Evolutionary conservation across 345 rosid species (phyloP).

Genomic region (Eucalyptus coolabah): DNA sequence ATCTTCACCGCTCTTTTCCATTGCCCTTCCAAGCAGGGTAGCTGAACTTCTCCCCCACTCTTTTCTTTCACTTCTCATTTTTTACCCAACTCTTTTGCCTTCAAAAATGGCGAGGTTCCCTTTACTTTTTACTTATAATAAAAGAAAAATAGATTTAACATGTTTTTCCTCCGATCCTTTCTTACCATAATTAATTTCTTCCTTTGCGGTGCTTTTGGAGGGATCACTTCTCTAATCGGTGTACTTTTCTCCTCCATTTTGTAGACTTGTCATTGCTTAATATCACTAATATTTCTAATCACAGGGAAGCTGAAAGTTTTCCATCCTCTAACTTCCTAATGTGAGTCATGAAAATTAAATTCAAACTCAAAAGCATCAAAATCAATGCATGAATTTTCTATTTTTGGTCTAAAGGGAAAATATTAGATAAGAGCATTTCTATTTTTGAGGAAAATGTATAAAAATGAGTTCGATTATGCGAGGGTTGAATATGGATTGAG

Average conservation of each 20-base stretch:
- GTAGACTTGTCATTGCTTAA: not conserved
- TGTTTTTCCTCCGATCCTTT: not conserved
- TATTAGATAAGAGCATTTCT: not conserved
- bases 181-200: not conserved
- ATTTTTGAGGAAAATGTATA: not conserved
- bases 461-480: not conserved
- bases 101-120: not conserved
- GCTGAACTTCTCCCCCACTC: not conserved
- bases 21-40: not conserved
- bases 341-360: not conserved
- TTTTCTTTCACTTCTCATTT: not conserved
- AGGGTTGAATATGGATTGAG: not conserved
- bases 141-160: not conserved
- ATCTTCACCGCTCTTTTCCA: not conserved
- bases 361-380: not conserved
- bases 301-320: not conserved
- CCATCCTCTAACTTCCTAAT: not conserved
- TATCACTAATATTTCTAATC: not conserved
- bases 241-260: not conserved
- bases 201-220: not conserved
- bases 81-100: not conserved
- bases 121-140: not conserved
- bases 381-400: not conserved
- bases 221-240: not conserved
- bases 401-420: not conserved